Evolutionary conservation across 2,329 filamentous ascomycete genomes (phyloP), one percentile per base, ranked within the genome.

Genomic region (Penicillium olsonii): DNA sequence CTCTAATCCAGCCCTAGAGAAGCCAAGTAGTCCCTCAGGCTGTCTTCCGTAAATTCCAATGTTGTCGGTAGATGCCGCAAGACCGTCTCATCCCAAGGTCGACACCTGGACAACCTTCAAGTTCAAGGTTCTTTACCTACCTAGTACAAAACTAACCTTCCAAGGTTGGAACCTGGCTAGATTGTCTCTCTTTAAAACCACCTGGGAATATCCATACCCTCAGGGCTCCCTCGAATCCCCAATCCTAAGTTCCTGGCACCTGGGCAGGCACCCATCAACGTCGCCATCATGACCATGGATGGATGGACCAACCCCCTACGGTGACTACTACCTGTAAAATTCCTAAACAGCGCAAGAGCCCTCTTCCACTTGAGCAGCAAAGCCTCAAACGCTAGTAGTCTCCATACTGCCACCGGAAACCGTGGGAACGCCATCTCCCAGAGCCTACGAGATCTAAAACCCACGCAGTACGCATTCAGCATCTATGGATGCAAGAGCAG

Each of bases 221-320:
- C n/a, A n/a, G n/a, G n/a, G n/a, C 3, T 56, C 57, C 31, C 61
- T 64, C 31, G 61, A 63, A 27, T 52, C 60, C 1, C 57, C 59
- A 10, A 24, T 35, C n/a, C 42, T 63, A 2, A 45, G 42, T 6
- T 60, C 61, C 1, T 64, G 60, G 61, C 38, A 46, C 61, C 61
- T 1, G 63, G 60, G 61, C 38, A 46, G 15, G 24, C 53, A 37
- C 59, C 57, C 6, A 53, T 50, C 12, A 52, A 61, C 18, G 52
- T 59, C 10, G 60, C 57, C 15, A 51, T 48, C 17, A 47, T 62
- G 4, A 58, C 42, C 38, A 61, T n/a, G n/a, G n/a, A n/a, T n/a
- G n/a, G n/a, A 50, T 31, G 55, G 48, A 1, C 50, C 52, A 18
- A 48, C 29, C 8, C 53, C 55, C 14, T 60, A 57, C 19, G 61